Evolutionary conservation across 1,139 yeast species (phyloP).

Genomic region (Hansenula sp.): DNA sequence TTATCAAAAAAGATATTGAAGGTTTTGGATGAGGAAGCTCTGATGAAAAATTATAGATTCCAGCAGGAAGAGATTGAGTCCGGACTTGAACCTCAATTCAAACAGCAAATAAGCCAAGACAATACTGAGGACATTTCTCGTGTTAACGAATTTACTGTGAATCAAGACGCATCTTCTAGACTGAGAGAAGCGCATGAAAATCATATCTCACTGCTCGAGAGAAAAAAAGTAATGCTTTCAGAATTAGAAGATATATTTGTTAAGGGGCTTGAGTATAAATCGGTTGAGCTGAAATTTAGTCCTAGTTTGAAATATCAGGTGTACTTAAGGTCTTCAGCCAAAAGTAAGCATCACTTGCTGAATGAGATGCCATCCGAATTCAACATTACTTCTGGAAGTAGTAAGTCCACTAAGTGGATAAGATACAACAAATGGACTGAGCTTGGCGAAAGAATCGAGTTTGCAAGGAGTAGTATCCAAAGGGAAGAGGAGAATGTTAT

Average conservation of each 20-base stretch:
- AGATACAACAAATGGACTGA: conserved; percentile 30
- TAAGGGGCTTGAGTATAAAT: conserved; percentile 8
- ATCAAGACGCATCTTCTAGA: conserved; percentile 28
- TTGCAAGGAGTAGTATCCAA: conserved; percentile 20
- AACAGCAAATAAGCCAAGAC: too few relatives aligned
- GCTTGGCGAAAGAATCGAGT: conserved; percentile 29
- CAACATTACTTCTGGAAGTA: conserved; percentile 20
- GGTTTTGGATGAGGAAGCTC: conserved; percentile 27
- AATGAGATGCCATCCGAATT: conserved; percentile 6
- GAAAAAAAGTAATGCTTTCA: conserved; percentile 27
- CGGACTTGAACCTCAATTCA: conserved; percentile 3
- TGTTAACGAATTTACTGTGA: conserved; percentile 13
- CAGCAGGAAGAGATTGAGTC: conserved; percentile 15
- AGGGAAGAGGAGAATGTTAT: conserved; percentile 28
- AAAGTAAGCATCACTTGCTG: conserved; percentile 6
- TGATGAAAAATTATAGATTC: conserved; percentile 10
- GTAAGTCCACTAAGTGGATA: conserved; percentile 30
- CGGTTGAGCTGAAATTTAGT: conserved; percentile 13
- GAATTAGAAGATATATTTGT: conserved; percentile 19
- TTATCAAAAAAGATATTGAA: conserved; percentile 24
- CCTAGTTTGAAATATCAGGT: conserved; percentile 15
- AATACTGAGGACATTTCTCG: background rate
- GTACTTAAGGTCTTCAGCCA: conserved; percentile 13
- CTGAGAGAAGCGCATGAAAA: conserved; percentile 32
- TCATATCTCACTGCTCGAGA: conserved; percentile 27